Evolutionary conservation across 148 eudicot species (phyloP).

Genomic region (Cornus florida): DNA sequence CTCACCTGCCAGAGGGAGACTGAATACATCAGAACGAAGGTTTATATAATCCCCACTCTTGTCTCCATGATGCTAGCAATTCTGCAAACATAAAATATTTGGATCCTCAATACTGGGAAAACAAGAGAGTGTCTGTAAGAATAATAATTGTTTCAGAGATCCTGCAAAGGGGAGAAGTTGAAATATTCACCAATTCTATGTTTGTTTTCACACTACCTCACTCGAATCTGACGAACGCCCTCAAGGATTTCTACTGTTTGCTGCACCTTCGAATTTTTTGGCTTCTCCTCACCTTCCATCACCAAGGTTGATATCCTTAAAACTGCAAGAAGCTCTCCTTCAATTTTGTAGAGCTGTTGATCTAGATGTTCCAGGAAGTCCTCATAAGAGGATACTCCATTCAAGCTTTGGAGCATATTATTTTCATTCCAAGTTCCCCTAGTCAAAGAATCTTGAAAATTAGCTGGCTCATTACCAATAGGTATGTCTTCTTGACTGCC

Average conservation of each 20-base stretch:
- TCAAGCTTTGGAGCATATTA: slow-evolving; percentile 20
- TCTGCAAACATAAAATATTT: slow-evolving; percentile 25
- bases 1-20: slow-evolving; percentile 2
- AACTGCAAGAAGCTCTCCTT: slow-evolving; percentile 50
- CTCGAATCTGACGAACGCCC: slow-evolving; percentile 49
- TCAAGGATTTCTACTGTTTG: slow-evolving; percentile 54
- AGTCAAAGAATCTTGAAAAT: slow-evolving; percentile 16
- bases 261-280: slow-evolving; percentile 37
- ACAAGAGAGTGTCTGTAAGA: background rate
- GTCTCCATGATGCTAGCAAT: slow-evolving; percentile 28
- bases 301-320: slow-evolving; percentile 39
- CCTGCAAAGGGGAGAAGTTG: background rate
- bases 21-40: slow-evolving; percentile 4
- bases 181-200: background rate
- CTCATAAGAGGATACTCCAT: slow-evolving; percentile 48
- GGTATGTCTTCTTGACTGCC: slow-evolving; percentile 12
- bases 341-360: slow-evolving; percentile 53
- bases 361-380: slow-evolving; percentile 59
- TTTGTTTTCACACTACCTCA: slow-evolving; percentile 39
- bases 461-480: slow-evolving; percentile 11
- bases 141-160: background rate
- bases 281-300: slow-evolving; percentile 39
- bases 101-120: background rate
- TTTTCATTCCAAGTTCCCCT: slow-evolving; percentile 14
- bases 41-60: slow-evolving; percentile 11